Evolutionary conservation across 2,329 filamentous ascomycete genomes (phyloP).

Genomic region (Aureobasidium vineae): DNA sequence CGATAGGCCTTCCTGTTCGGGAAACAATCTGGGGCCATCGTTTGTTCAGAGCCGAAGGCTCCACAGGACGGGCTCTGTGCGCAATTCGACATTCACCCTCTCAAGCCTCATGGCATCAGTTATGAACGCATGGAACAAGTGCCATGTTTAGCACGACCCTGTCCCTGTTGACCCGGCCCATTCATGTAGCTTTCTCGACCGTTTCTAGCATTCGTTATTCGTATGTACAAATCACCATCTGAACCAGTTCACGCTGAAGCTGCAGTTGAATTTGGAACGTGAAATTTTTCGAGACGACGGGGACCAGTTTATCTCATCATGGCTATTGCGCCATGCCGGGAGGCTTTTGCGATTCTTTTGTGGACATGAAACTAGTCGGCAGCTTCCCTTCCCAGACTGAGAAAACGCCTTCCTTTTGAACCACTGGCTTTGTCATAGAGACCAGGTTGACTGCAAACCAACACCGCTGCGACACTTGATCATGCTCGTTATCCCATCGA

Average conservation of each 20-base stretch:
- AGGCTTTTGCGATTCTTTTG: slow-evolving; percentile 27
- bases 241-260: neutral
- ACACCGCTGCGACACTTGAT: slow-evolving; percentile 25
- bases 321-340: slow-evolving; percentile 27
- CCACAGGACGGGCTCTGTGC: neutral
- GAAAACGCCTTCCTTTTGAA: slow-evolving; percentile 27
- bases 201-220: neutral
- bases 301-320: slow-evolving; percentile 26
- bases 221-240: slow-evolving; percentile 5
- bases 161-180: neutral
- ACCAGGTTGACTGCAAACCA: slow-evolving; percentile 27
- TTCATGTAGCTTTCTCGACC: neutral
- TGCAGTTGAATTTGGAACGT: slow-evolving; percentile 21
- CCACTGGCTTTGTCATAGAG: slow-evolving; percentile 23
- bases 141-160: neutral
- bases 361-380: slow-evolving; percentile 27
- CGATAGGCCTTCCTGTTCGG: slow-evolving; percentile 16
- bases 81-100: neutral
- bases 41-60: neutral
- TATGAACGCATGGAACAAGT: neutral
- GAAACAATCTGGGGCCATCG: slow-evolving; percentile 16
- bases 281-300: slow-evolving; percentile 25
- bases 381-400: slow-evolving; percentile 26
- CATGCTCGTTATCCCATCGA: slow-evolving; percentile 25
- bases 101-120: neutral